Percentiles rank a stretch among this genome's conserved stretches.
Conservation (phyloP, 2,329 filamentous ascomycete species). For the Diaporthe caulivora region DNA sequence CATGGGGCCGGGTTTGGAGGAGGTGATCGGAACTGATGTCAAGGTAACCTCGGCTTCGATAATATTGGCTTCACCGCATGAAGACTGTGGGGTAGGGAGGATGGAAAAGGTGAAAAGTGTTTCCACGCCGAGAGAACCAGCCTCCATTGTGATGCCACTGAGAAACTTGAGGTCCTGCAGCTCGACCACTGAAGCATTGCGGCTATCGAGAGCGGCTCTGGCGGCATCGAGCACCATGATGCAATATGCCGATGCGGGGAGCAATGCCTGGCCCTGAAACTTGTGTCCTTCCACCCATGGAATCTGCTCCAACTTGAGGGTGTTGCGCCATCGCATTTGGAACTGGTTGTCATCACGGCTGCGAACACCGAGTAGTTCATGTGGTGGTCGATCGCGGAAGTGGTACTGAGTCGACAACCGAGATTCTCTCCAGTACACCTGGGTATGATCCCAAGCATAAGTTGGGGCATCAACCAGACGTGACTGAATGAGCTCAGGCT, state of each 20-base stretch:
- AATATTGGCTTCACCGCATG: not conserved
- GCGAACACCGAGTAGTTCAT: conserved; percentile 55
- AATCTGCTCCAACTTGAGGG: conserved; percentile 53
- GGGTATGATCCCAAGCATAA: conserved; percentile 64
- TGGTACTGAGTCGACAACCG: conserved; percentile 55
- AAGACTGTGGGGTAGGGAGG: not conserved
- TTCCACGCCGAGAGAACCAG: conserved; percentile 51
- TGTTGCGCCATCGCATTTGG: conserved; percentile 56
- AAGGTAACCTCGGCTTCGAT: conserved; percentile 52
- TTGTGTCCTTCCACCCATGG: conserved; percentile 56
- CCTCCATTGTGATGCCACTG: conserved; percentile 49
- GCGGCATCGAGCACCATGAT: conserved; percentile 61
- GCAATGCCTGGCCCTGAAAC: conserved; percentile 58
- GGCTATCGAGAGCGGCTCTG: conserved; percentile 44
- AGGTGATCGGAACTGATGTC: conserved; percentile 48
- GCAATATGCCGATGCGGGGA: conserved; percentile 62
- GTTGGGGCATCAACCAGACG: conserved; percentile 50
- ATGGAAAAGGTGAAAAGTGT: conserved; percentile 52
- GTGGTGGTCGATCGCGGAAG: conserved; percentile 49
- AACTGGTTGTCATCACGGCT: conserved; percentile 52
- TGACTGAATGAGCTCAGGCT: conserved; percentile 39
- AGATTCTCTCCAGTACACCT: conserved; percentile 57
- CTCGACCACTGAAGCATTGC: conserved; percentile 47
- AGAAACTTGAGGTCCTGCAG: conserved; percentile 49
- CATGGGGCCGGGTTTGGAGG: conserved; percentile 50